A percentile compares a stretch with the other conserved stretches of the same genome.
These are phyloP conservation scores for Alternaria postmessia DNA, from an alignment of 2,329 filamentous ascomycete species.

Conservation along the genomic window DNA sequence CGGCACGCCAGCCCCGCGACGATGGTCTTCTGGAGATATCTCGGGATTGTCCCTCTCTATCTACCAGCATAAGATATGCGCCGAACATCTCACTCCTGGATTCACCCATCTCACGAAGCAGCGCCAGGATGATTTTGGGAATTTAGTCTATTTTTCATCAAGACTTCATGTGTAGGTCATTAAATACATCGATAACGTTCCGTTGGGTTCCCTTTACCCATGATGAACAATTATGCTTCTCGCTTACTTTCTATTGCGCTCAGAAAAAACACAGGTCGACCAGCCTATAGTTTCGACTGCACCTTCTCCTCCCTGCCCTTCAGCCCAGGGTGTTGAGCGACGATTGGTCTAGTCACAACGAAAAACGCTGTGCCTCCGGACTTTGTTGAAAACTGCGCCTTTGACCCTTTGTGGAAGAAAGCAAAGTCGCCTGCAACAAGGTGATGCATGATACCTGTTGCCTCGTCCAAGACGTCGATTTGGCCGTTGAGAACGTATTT, in stretches of 20 bases:
- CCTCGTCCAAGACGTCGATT: slow-evolving; percentile 37
- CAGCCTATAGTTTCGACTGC: slow-evolving; percentile 18
- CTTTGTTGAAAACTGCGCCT: slow-evolving; percentile 35
- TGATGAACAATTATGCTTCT: background rate
- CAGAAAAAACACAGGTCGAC: background rate
- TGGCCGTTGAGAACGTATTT: slow-evolving; percentile 38
- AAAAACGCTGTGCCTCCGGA: slow-evolving; percentile 34
- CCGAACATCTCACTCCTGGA: background rate
- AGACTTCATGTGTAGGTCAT: background rate
- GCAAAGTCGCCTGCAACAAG: slow-evolving; percentile 37
- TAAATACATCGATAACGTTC: background rate
- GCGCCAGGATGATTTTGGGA: background rate
- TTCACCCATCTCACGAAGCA: background rate
- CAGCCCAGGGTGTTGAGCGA: slow-evolving; percentile 27
- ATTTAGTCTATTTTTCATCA: background rate
- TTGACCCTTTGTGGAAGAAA: slow-evolving; percentile 36
- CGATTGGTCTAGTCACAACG: slow-evolving; percentile 33
- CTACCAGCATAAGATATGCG: background rate
- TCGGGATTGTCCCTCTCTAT: background rate
- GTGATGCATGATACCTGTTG: slow-evolving; percentile 34
- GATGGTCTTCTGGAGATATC: background rate
- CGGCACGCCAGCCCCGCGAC: background rate
- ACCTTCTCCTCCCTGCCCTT: slow-evolving; percentile 31
- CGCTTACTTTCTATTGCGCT: background rate
- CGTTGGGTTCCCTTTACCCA: background rate